Percentiles rank a stretch among this genome's conserved stretches.
Evolutionary conservation across 2,329 filamentous ascomycete species (phyloP).

Genomic region (Penicillium hesseltinei): DNA sequence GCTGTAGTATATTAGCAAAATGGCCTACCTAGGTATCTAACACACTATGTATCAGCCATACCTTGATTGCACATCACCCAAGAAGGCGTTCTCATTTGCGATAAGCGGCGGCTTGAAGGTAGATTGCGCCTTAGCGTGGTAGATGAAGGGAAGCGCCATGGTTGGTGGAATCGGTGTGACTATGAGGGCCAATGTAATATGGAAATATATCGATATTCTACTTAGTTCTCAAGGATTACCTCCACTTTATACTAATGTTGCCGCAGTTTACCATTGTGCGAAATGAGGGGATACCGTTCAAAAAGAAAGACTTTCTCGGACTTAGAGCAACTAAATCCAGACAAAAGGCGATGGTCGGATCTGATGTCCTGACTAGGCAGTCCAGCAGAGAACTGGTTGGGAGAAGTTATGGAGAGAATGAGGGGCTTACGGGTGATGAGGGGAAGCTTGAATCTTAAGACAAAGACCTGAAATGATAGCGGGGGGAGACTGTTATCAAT

Average conservation of each 20-base stretch:
- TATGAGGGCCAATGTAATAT: not conserved
- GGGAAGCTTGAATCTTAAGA: constrained; percentile 10
- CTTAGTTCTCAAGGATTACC: not conserved
- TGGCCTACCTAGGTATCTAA: too few relatives aligned
- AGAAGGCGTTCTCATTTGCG: constrained; percentile 65
- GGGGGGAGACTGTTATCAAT: not conserved
- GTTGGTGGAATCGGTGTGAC: constrained; percentile 3
- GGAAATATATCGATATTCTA: not conserved
- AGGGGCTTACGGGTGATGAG: constrained; percentile 6
- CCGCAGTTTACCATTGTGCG: not conserved
- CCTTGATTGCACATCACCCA: constrained; percentile 62
- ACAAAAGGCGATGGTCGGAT: constrained; percentile 7
- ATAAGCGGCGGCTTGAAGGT: constrained; percentile 64
- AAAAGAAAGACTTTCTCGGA: not conserved
- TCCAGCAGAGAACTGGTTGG: not conserved
- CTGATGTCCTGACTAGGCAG: constrained; percentile 17
- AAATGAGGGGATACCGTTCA: constrained; percentile 10
- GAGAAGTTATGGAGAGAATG: not conserved
- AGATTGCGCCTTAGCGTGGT: constrained; percentile 59
- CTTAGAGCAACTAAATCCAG: not conserved
- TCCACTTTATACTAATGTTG: constrained; percentile 1
- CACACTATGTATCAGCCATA: constrained; percentile 23
- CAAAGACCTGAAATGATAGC: not conserved
- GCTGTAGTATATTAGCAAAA: constrained; percentile 30
- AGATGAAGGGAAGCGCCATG: constrained; percentile 47